Conservation (phyloP, 2,329 filamentous ascomycete species). For the Exserohilum turcica region DNA sequence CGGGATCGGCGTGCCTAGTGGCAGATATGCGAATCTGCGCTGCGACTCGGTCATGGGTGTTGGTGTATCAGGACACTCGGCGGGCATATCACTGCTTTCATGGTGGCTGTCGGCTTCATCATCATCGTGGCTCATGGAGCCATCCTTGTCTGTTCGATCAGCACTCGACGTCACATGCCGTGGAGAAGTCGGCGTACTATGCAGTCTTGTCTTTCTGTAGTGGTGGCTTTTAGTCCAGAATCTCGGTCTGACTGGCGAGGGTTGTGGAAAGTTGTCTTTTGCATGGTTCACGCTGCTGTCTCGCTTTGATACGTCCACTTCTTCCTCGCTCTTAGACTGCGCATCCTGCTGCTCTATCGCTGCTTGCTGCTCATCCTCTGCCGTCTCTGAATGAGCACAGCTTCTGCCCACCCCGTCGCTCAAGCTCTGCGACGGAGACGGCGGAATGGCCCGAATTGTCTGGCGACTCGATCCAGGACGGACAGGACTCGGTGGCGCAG, state of each 20-base stretch:
- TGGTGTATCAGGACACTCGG: slow-evolving; percentile 26
- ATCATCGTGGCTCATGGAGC: neutral
- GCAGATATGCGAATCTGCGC: slow-evolving; percentile 18
- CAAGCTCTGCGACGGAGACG: slow-evolving; percentile 29
- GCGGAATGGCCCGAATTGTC: slow-evolving; percentile 37
- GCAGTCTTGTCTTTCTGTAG: slow-evolving; percentile 1
- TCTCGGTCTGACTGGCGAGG: slow-evolving; percentile 10
- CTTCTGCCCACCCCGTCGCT: slow-evolving; percentile 11
- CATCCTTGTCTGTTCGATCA: neutral
- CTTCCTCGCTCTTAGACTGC: slow-evolving; percentile 1
- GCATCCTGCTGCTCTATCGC: neutral
- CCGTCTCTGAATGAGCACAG: slow-evolving; percentile 5
- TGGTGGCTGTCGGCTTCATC: neutral
- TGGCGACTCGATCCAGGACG: slow-evolving; percentile 30
- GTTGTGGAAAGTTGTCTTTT: too few species aligned
- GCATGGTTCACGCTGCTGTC: neutral
- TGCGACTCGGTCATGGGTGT: slow-evolving; percentile 27
- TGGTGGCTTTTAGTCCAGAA: neutral
- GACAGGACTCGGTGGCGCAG: slow-evolving; percentile 5
- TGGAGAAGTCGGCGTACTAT: slow-evolving; percentile 1
- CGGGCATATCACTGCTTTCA: neutral
- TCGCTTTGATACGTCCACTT: neutral
- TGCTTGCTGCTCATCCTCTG: neutral
- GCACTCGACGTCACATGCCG: neutral
- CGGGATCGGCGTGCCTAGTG: slow-evolving; percentile 9